Base-by-base conservation (phyloP, 2,329 filamentous ascomycete genomes). In the Stachybotrys echinatus region DNA sequence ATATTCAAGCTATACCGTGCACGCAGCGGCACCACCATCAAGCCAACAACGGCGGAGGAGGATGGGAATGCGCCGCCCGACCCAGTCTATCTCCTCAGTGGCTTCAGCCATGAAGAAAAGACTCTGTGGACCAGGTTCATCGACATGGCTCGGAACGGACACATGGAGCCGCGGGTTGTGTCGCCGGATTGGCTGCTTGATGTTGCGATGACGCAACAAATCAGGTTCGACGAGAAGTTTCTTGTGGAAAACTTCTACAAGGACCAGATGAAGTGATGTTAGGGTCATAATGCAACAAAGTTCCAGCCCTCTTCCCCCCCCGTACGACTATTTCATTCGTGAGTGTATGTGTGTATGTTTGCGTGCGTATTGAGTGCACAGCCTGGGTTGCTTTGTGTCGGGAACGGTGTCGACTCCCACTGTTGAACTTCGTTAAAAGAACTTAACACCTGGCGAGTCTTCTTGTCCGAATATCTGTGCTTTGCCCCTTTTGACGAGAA, bases 401-500 rank as follows among this genome's bases (percentile, higher is more conserved):
- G n/a, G n/a, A n/a, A n/a, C n/a, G n/a, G n/a, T n/a, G n/a, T 42
- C 19, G 48, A 23, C 6, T 18, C 19, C 22, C 17, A 18, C 2
- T 38, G 45, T 39, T 43, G 45, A 42, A 50, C 51, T 48, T 37
- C 39, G 40, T 46, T 74, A 96, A 66, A 97, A 97, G 74, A 99
- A 97, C 74, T 99, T 99, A 56, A 97, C 90, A 61, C 94, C 94
- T 62, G 88, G 83, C 53, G 89, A 88, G 65, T 92, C 90, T 61
- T 92, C 91, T 48, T 83, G 81, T 31, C 92, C 92, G 72, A 99
- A 97, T 22, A 97, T 84, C 69, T 97, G 92, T 14, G 92, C 92
- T 71, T 88, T 95, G 58, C 91, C 91, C 54, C 87, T 81, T 76
- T 95, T 96, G 34, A 95, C 92, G 45, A 96, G 77, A 46, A 94